Evolutionary conservation across 176 grass and related monocot genomes (phyloP), one percentile per base, ranked within the genome.

Genomic region (Aegilops bicornis): DNA sequence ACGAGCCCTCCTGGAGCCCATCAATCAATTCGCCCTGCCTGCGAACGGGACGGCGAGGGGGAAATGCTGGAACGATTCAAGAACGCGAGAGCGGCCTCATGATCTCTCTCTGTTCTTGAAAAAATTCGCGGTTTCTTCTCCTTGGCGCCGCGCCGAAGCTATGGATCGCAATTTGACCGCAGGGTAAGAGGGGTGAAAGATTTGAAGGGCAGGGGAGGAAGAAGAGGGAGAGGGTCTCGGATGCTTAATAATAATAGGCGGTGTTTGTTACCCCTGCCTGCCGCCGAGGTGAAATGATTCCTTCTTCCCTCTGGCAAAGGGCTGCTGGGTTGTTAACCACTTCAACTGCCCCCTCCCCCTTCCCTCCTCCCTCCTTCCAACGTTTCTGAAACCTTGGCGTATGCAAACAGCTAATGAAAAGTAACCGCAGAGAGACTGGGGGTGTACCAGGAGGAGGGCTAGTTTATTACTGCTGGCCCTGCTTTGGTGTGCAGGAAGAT

Each of bases 291-390:
- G 86, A 90, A 95, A 90, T 76, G 70, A 86, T 89, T 90, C 80
- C 79, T 86, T 88, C 89, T 84, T 19, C 50, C 19, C 50, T 89
- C 80, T 89, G 82, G 82, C 89, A 73, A 25, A 82, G 85, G 64
- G n/a, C n/a, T n/a, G n/a, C n/a, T n/a, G n/a, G n/a, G 77, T 84
- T 84, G 83, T 89, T 93, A 93, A 73, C 90, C 86, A 82, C 78
- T 88, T 60, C 82, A 88, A 86, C 90, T 78, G 72, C 42, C 42
- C 40, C n/a, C n/a, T n/a, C n/a, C n/a, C 59, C 10, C 3, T 0
- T 10, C 25, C 20, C 87, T 42, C 80, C 60, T 61, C 25, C 60
- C 30, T 24, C 87, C 65, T 64, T 20, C 84, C 61, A 37, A 69
- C 37, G 67, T 82, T 78, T 85, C 72, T 78, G 81, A 88, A 86